These are phyloP conservation scores for Acanthamoeba divionensis DNA, from an alignment of 208 protist genomes.

Conservation along the genomic window DNA sequence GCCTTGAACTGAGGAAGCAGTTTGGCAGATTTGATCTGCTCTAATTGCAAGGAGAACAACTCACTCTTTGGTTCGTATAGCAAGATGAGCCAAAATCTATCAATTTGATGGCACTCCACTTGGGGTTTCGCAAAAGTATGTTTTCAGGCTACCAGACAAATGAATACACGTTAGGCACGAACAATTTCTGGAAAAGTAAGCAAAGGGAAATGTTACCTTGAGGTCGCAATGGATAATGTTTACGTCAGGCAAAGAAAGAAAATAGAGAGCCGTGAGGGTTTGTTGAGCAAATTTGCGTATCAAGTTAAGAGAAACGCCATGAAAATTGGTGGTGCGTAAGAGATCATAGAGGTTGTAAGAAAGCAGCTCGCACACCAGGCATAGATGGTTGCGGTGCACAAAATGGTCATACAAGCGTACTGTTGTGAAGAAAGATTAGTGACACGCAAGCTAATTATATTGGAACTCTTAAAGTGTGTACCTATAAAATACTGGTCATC, in stretches of 20 bases:
- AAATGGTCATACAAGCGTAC: slow-evolving; percentile 78
- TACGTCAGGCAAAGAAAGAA: slow-evolving; percentile 84
- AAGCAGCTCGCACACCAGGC: slow-evolving; percentile 95
- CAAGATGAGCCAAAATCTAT: slow-evolving; percentile 98
- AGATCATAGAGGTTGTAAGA: slow-evolving; percentile 95
- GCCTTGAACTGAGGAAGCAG: too few species aligned
- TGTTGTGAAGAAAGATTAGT: too few species aligned
- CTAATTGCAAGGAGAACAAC: not conserved
- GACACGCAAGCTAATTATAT: too few species aligned
- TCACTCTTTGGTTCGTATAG: slow-evolving; percentile 78
- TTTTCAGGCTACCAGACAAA: slow-evolving; percentile 85
- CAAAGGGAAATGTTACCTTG: slow-evolving; percentile 73
- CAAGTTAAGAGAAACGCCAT: slow-evolving; percentile 82
- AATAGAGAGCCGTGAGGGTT: slow-evolving; percentile 88
- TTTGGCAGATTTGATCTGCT: not conserved
- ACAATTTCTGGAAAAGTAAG: not conserved
- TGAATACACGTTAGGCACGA: too few species aligned
- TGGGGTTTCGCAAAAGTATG: slow-evolving; percentile 83
- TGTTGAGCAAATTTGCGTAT: slow-evolving; percentile 93
- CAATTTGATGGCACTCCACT: slow-evolving; percentile 91
- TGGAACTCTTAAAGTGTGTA: too few species aligned
- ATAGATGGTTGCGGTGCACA: slow-evolving; percentile 86
- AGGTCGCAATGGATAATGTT: slow-evolving; percentile 97
- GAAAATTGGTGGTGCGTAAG: slow-evolving; percentile 80
- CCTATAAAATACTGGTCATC: slow-evolving; percentile 69